Base-by-base conservation (phyloP, 2,329 filamentous ascomycete species). In the Aurifilum marmelostoma region DNA sequence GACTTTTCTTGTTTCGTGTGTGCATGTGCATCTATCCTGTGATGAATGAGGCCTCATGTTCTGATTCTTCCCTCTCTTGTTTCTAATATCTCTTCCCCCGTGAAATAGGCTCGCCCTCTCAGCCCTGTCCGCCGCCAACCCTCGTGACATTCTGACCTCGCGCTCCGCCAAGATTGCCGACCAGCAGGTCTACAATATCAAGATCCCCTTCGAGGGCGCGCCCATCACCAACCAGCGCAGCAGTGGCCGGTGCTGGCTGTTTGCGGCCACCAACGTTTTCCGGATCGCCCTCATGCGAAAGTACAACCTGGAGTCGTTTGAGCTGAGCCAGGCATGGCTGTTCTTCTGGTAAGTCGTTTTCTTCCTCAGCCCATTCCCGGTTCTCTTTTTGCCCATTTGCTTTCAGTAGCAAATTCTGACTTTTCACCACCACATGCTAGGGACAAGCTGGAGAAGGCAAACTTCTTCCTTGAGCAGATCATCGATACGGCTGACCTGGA, bases 181-280 rank as follows among this genome's bases (percentile, higher is more conserved):
- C 77, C 90, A 88, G 67, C 93, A 97, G 67, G 86, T 91, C 71
- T 97, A 94, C 88, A 97, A 94, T 76, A 81, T 94, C 77, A 89
- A 89, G 78, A 94, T 97, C 70, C 91, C 93, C 0, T 85, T 92
- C 67, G 93, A 97, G 78, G 94, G 93, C 63, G 86, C 84, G 0
- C 94, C 94, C 0, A 90, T 97, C 71, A 97, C 94, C 0, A 94
- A 97, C 78, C 93, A 97, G 81, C 86, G 90, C 43, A 87, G 87
- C 9, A 94, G 91, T 2, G 94, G 93, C 9, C 86, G 94, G 72
- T 97, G 94, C 83, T 97, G 94, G 94, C 87, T 97, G 72, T 97
- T 97, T 74, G 94, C 94, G 0, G 89, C 92, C 5, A 96, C 92
- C n/a, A 97, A 97, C 74, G 90, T 97, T 67, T 96, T 97, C 81